Evolutionary conservation across 768 basidiomycete species (phyloP).

Genomic region (Phlebiopsis gigantea): DNA sequence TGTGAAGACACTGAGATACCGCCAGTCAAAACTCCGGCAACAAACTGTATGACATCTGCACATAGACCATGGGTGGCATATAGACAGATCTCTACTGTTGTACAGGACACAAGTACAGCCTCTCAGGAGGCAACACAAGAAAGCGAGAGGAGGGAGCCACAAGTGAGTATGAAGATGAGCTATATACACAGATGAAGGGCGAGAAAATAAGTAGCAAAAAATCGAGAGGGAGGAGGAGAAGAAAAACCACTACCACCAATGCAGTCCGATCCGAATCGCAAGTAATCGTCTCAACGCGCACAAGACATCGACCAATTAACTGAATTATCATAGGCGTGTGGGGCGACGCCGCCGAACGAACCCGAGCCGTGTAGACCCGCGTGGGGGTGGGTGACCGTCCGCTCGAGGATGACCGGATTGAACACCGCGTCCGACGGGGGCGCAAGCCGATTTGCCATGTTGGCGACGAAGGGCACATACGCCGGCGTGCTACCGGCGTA

Average conservation of each 20-base stretch:
- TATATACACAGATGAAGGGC: neutral
- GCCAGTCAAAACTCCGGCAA: neutral
- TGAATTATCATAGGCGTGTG: neutral
- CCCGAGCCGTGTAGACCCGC: neutral
- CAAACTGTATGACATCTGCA: neutral
- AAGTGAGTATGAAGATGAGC: neutral
- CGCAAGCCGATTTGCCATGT: neutral
- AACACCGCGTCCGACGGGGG: constrained; percentile 8
- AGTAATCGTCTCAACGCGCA: neutral
- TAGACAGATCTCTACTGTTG: constrained; percentile 8
- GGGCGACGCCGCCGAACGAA: neutral
- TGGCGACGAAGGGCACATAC: neutral
- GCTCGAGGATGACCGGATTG: constrained; percentile 9
- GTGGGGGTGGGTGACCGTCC: neutral
- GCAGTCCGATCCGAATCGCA: constrained; percentile 9
- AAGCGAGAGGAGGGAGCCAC: neutral
- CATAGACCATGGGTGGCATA: constrained; percentile 8
- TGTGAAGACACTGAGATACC: neutral
- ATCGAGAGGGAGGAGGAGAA: neutral
- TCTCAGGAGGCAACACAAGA: constrained; percentile 6
- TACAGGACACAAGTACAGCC: constrained; percentile 11
- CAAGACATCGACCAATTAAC: constrained; percentile 11
- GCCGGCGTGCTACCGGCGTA: constrained; percentile 1
- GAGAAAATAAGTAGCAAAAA: neutral
- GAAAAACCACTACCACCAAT: constrained; percentile 2